These are phyloP conservation scores for Zelonia costaricensis DNA, from an alignment of 208 protist species.

Conservation along the genomic window DNA sequence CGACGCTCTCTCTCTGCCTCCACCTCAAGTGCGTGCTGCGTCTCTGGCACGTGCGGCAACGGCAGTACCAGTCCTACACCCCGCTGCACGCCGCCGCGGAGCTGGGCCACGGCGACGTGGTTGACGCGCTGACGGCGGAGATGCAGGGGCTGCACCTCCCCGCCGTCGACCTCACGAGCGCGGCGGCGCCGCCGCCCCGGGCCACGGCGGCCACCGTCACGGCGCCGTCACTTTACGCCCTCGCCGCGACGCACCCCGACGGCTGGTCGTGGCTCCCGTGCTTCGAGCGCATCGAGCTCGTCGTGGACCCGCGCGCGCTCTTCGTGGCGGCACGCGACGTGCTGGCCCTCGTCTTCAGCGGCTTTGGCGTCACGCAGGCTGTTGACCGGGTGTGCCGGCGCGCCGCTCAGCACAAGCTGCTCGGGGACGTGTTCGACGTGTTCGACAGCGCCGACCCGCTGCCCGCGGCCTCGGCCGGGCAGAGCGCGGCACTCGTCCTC, in stretches of 20 bases:
- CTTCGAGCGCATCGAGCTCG: constrained; percentile 33
- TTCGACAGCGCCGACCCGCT: constrained; percentile 13
- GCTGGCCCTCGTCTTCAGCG: constrained; percentile 42
- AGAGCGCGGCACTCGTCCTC: background rate
- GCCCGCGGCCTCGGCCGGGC: background rate
- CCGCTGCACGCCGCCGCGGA: constrained; percentile 72
- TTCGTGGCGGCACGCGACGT: constrained; percentile 36
- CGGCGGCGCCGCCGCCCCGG: constrained; percentile 2
- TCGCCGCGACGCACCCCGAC: constrained; percentile 33
- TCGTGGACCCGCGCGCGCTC: constrained; percentile 23
- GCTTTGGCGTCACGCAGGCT: constrained; percentile 40
- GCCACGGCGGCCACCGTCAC: constrained; percentile 8
- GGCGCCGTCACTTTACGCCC: constrained; percentile 46
- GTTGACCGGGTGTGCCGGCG: constrained; percentile 44
- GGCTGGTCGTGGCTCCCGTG: constrained; percentile 38
- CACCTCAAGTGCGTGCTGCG: constrained; percentile 13
- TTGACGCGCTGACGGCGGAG: constrained; percentile 38
- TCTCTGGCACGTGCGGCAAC: constrained; percentile 14
- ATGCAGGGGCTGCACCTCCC: constrained; percentile 28
- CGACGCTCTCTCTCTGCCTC: background rate
- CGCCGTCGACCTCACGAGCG: background rate
- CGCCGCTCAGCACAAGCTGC: constrained; percentile 35
- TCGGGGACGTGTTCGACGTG: constrained; percentile 43
- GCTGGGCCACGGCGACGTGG: constrained; percentile 43
- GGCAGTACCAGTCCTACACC: constrained; percentile 41